phyloP scores from a whole-genome alignment of 2,329 filamentous ascomycete genomes.

The Colletotrichum echinochloae region DNA sequence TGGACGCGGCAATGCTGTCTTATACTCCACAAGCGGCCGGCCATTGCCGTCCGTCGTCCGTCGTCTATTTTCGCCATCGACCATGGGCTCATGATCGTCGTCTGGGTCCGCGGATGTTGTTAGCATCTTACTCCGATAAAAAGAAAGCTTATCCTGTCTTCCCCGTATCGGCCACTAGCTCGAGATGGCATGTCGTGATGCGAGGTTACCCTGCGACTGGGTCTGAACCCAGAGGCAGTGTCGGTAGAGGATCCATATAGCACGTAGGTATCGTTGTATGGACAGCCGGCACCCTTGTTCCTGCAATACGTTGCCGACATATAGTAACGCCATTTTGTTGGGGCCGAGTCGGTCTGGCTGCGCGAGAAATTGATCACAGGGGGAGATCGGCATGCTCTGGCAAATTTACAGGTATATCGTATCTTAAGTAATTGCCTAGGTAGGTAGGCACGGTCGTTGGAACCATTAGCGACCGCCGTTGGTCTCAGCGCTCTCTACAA shows the following conservation, averaged over 20 bases:
- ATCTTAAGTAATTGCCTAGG: too few relatives aligned
- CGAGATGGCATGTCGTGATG: conserved; percentile 28
- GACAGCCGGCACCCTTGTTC: too few relatives aligned
- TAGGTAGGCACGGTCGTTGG: background rate
- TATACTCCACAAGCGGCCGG: conserved; percentile 8
- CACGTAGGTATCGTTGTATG: background rate
- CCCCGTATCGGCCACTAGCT: conserved; percentile 20
- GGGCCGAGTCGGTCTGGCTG: background rate
- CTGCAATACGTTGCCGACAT: background rate
- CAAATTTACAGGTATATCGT: too few relatives aligned
- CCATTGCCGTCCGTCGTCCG: background rate
- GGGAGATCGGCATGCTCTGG: background rate
- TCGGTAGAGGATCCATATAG: background rate
- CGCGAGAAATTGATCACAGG: background rate
- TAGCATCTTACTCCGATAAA: conserved; percentile 1
- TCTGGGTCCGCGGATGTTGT: conserved; percentile 11
- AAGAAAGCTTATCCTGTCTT: conserved; percentile 20
- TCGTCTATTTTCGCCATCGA: conserved; percentile 13
- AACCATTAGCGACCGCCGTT: background rate
- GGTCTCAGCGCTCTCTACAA: background rate
- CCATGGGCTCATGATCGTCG: background rate
- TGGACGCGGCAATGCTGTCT: background rate
- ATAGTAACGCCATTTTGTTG: background rate
- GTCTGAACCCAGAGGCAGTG: background rate
- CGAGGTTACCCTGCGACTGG: conserved; percentile 15